Conservation (phyloP, 1,284 basidiomycete genomes). For the Malassezia brasiliensis region DNA sequence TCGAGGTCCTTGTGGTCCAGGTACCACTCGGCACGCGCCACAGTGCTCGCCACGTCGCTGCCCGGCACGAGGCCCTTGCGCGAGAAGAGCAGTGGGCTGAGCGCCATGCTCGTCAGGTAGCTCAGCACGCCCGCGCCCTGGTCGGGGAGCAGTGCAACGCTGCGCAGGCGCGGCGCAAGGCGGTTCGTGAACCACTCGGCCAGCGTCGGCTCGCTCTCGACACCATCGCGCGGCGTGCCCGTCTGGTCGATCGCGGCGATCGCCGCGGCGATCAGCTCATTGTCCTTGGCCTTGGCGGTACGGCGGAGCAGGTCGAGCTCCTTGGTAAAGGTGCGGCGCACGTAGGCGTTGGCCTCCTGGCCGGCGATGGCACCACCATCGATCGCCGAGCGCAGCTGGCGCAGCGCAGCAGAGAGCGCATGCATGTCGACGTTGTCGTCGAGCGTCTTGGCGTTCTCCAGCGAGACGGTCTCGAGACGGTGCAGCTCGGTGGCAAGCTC, state of each 20-base stretch:
- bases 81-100: conserved; percentile 71
- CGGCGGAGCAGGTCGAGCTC: conserved; percentile 70
- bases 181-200: conserved; percentile 77
- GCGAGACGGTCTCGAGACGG: conserved; percentile 75
- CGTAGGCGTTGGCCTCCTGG: conserved; percentile 48
- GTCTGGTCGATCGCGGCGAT: conserved; percentile 54
- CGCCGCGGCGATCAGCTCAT: conserved; percentile 50
- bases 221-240: conserved; percentile 66
- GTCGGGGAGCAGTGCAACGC: conserved; percentile 82
- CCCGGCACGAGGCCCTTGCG: conserved; percentile 62
- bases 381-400: conserved; percentile 32
- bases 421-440: conserved; percentile 82
- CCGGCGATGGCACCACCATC: conserved; percentile 55
- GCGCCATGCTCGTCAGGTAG: conserved; percentile 68
- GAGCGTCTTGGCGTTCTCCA: conserved; percentile 79
- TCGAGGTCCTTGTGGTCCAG: conserved; percentile 88
- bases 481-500: conserved; percentile 82
- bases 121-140: conserved; percentile 67
- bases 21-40: conserved; percentile 81
- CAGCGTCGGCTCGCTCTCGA: conserved; percentile 80
- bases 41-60: conserved; percentile 70
- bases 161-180: conserved; percentile 73
- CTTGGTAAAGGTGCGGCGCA: conserved; percentile 71
- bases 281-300: conserved; percentile 55
- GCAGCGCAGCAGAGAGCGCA: conserved; percentile 54